Conservation (phyloP, 139 green algal genomes). For the Closterium sp. region DNA sequence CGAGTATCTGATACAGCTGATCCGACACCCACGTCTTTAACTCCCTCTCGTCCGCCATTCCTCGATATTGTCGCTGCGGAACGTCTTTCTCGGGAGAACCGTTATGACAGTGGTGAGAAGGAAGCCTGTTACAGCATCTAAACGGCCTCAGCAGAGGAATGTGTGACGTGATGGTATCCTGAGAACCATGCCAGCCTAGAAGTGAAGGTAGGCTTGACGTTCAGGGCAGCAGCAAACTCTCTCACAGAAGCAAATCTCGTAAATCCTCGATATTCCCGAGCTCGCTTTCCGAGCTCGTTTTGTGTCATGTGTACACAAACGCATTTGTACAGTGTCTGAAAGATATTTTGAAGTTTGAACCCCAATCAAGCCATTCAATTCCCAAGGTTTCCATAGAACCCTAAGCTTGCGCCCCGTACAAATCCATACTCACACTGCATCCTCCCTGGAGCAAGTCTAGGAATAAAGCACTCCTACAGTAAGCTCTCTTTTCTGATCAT, state of each 20-base stretch:
- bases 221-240: background rate
- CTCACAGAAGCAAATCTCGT: too few species aligned
- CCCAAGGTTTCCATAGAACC: background rate
- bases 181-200: background rate
- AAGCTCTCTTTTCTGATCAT: background rate
- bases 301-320: too few species aligned
- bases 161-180: background rate
- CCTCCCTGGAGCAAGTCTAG: too few species aligned
- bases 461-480: background rate
- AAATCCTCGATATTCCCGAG: too few species aligned
- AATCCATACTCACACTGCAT: too few species aligned
- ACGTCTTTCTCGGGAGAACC: too few species aligned
- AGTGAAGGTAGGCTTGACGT: background rate
- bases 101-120: background rate
- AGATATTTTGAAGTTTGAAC: background rate
- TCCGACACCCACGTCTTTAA: constrained; percentile 37
- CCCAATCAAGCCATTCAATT: background rate
- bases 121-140: background rate
- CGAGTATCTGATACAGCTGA: constrained; percentile 37
- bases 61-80: background rate
- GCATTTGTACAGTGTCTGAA: background rate
- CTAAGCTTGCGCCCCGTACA: background rate
- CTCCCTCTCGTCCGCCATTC: constrained; percentile 36
- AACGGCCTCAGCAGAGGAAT: background rate
- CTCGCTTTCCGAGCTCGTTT: too few species aligned